Conservation (phyloP, 768 basidiomycete genomes). For the Mycena leptocephala region DNA sequence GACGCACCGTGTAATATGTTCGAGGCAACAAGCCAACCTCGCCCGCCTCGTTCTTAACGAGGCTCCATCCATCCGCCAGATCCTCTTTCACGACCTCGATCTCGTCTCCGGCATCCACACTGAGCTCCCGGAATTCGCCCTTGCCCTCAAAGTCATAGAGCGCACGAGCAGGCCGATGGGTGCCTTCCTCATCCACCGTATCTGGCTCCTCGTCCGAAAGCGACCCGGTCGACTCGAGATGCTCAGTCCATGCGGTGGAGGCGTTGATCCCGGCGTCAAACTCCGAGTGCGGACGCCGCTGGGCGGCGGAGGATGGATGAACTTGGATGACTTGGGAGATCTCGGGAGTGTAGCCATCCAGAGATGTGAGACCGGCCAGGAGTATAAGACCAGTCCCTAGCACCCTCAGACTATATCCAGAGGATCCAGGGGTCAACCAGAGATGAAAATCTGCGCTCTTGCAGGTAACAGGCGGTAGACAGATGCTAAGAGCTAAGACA, state of each 20-base stretch:
- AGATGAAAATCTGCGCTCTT: background rate
- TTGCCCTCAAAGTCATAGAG: slow-evolving; percentile 85
- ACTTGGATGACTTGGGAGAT: slow-evolving; percentile 28
- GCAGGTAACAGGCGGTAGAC: background rate
- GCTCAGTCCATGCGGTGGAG: slow-evolving; percentile 84
- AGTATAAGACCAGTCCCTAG: background rate
- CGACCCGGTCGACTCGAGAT: slow-evolving; percentile 62
- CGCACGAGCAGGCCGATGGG: slow-evolving; percentile 73
- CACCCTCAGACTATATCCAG: background rate
- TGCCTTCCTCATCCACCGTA: slow-evolving; percentile 51
- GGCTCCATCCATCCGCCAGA: slow-evolving; percentile 86
- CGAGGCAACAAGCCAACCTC: slow-evolving; percentile 81
- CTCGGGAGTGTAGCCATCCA: slow-evolving; percentile 33
- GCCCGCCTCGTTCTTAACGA: slow-evolving; percentile 71
- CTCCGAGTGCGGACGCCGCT: slow-evolving; percentile 56
- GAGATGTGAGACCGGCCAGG: background rate
- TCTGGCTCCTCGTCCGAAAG: slow-evolving; percentile 70
- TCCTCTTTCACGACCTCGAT: slow-evolving; percentile 82
- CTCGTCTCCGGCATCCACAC: slow-evolving; percentile 78
- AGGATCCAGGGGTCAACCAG: background rate
- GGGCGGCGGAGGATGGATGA: background rate
- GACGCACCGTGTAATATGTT: slow-evolving; percentile 80
- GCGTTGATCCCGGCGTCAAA: slow-evolving; percentile 88
- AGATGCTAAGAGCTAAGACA: background rate
- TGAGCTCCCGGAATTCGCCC: slow-evolving; percentile 81